phyloP scores from a whole-genome alignment of 257 asterid genomes.

The Plectranthus barbatus region DNA sequence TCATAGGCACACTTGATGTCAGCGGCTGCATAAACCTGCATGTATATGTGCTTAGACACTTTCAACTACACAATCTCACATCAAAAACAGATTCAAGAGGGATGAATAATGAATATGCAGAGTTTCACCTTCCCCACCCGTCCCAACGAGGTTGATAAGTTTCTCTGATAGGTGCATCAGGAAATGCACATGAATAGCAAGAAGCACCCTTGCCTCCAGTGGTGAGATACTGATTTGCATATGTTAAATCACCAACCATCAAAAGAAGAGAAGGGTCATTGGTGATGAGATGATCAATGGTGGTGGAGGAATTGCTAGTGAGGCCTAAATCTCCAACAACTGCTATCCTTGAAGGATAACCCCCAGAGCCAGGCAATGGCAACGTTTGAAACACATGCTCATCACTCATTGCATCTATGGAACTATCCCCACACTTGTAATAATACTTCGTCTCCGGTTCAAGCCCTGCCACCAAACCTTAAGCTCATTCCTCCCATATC shows the following conservation, averaged over 20 bases:
- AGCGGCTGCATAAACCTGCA: constrained; percentile 83
- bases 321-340: constrained; percentile 80
- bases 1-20: constrained; percentile 69
- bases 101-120: not conserved
- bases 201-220: constrained; percentile 76
- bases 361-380: constrained; percentile 47
- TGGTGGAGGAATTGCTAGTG: constrained; percentile 66
- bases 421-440: constrained; percentile 83
- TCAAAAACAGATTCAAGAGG: not conserved
- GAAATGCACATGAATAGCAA: constrained; percentile 62
- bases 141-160: constrained; percentile 92
- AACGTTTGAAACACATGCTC: constrained; percentile 52
- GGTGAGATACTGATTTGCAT: constrained; percentile 76
- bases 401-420: constrained; percentile 56
- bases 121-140: constrained; percentile 78
- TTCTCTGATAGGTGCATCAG: constrained; percentile 73
- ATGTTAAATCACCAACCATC: constrained; percentile 68
- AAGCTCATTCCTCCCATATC: not conserved
- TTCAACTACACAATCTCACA: not conserved
- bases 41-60: not conserved
- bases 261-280: constrained; percentile 62
- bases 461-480: constrained; percentile 37
- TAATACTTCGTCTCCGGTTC: constrained; percentile 62
- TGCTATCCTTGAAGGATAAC: constrained; percentile 62
- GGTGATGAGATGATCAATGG: constrained; percentile 55